phyloP scores from a whole-genome alignment of 2,329 filamentous ascomycete species.

The Simplicillium aogashimaense region DNA sequence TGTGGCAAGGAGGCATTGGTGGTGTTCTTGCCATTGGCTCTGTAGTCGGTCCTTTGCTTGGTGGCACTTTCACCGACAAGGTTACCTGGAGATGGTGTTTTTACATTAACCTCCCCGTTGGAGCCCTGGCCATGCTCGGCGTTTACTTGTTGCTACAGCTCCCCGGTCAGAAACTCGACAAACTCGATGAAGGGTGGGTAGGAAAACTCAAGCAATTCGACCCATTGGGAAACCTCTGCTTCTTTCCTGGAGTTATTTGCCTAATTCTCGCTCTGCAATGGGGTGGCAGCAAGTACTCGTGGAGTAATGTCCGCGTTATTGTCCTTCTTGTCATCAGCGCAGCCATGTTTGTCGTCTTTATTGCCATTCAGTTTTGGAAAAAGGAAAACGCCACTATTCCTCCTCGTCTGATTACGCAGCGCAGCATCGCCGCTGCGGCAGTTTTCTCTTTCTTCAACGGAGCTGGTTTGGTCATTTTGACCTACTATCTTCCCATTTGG shows the following conservation, averaged over 20 bases:
- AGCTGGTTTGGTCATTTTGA: slow-evolving; percentile 16
- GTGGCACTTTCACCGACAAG: slow-evolving; percentile 13
- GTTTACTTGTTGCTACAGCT: slow-evolving; percentile 14
- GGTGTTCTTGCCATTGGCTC: slow-evolving; percentile 27
- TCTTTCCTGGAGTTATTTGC: slow-evolving; percentile 20
- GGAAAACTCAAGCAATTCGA: slow-evolving; percentile 11
- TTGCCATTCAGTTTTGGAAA: slow-evolving; percentile 20
- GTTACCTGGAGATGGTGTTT: slow-evolving; percentile 19
- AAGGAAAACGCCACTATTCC: slow-evolving; percentile 24
- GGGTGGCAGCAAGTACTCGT: slow-evolving; percentile 23
- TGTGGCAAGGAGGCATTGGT: slow-evolving; percentile 24
- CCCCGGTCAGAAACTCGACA: neutral
- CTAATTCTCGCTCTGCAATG: slow-evolving; percentile 35
- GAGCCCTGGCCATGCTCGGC: slow-evolving; percentile 11
- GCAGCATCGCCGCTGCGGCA: slow-evolving; percentile 15
- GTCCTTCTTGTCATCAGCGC: slow-evolving; percentile 19
- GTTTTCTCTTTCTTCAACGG: slow-evolving; percentile 10
- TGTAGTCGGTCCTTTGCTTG: slow-evolving; percentile 10
- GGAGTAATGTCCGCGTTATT: slow-evolving; percentile 20
- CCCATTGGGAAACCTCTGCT: slow-evolving; percentile 10
- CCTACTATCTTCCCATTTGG: slow-evolving; percentile 23
- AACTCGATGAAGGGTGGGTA: neutral
- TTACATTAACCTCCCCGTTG: slow-evolving; percentile 18
- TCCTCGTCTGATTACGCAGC: slow-evolving; percentile 21
- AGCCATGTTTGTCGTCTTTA: slow-evolving; percentile 16